Percentiles rank a stretch among this genome's conserved stretches.
Conservation (phyloP, 495 filamentous ascomycete genomes). For the Trichoderma virens region DNA sequence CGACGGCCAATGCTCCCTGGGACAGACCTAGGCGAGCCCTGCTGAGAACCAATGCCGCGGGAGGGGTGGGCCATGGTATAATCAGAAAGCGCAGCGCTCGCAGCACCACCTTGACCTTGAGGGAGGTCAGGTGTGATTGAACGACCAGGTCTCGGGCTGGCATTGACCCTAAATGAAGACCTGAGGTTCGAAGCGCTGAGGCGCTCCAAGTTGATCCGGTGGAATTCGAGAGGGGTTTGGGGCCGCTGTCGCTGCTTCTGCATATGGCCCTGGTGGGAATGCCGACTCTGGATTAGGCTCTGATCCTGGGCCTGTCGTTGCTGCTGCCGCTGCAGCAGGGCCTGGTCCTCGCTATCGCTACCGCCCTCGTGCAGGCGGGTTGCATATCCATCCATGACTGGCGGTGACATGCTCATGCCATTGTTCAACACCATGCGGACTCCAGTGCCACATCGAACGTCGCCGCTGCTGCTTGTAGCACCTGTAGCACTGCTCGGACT, state of each 20-base stretch:
- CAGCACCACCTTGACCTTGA: slow-evolving; percentile 6
- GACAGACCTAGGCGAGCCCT: slow-evolving; percentile 38
- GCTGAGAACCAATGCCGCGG: slow-evolving; percentile 27
- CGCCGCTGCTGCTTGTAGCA: not conserved
- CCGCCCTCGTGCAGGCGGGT: not conserved
- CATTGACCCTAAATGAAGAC: slow-evolving; percentile 8
- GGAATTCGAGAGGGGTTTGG: not conserved
- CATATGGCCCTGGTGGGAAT: slow-evolving; percentile 6
- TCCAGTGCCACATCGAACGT: slow-evolving; percentile 1
- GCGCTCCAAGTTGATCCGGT: slow-evolving; percentile 6
- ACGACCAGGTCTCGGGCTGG: slow-evolving; percentile 4
- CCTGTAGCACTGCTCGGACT: not conserved
- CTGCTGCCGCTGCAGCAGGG: slow-evolving; percentile 5
- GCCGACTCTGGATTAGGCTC: slow-evolving; percentile 6
- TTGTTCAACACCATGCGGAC: slow-evolving; percentile 8
- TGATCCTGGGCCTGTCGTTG: slow-evolving; percentile 8
- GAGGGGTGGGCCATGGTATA: slow-evolving; percentile 16
- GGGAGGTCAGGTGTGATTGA: slow-evolving; percentile 2
- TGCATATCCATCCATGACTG: slow-evolving; percentile 11
- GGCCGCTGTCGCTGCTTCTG: slow-evolving; percentile 16
- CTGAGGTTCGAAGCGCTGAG: slow-evolving; percentile 7
- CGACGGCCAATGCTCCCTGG: slow-evolving; percentile 31
- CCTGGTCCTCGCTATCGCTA: slow-evolving; percentile 6
- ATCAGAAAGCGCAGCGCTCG: slow-evolving; percentile 2
- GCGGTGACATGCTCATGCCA: slow-evolving; percentile 12